Evolutionary conservation across 139 green algal genomes (phyloP).

Genomic region (Chlamydomonas sp.): DNA sequence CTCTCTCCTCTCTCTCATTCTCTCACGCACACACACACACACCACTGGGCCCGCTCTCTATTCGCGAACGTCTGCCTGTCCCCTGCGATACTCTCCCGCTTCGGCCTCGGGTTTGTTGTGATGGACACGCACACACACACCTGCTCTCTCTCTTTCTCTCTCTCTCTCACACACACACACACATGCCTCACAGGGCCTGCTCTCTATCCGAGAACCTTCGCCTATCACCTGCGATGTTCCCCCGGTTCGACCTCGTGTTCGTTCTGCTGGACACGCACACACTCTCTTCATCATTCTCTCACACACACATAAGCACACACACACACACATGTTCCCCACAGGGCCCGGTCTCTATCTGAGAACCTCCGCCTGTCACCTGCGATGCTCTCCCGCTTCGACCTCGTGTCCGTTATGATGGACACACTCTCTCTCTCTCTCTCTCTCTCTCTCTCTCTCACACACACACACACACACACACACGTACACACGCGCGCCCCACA

Average conservation of each 20-base stretch:
- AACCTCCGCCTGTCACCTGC: conserved; percentile 74
- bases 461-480: conserved; percentile 6
- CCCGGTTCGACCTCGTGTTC: conserved; percentile 9
- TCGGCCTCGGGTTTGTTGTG: not conserved
- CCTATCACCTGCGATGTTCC: conserved; percentile 58
- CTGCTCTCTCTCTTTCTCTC: no score
- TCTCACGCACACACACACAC: not conserved
- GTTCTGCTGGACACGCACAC: not conserved
- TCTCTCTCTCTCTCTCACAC: not conserved
- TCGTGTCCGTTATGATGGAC: not conserved
- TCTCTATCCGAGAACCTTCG: conserved; percentile 74
- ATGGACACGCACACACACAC: conserved; percentile 2
- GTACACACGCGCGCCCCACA: not conserved
- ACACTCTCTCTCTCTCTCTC: not conserved
- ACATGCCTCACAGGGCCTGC: no score
- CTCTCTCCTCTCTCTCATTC: not conserved
- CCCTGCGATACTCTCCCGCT: conserved; percentile 50
- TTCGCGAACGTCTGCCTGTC: conserved; percentile 77
- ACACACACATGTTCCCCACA: no score
- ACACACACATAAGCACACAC: conserved; percentile 1
- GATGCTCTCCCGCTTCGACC: conserved; percentile 44
- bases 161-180: not conserved
- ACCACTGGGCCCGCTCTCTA: no score
- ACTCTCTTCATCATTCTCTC: not conserved
- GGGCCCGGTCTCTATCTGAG: conserved; percentile 53